These are phyloP conservation scores for Stropharia rugosoannulata DNA, from an alignment of 768 basidiomycete species.

Conservation along the genomic window DNA sequence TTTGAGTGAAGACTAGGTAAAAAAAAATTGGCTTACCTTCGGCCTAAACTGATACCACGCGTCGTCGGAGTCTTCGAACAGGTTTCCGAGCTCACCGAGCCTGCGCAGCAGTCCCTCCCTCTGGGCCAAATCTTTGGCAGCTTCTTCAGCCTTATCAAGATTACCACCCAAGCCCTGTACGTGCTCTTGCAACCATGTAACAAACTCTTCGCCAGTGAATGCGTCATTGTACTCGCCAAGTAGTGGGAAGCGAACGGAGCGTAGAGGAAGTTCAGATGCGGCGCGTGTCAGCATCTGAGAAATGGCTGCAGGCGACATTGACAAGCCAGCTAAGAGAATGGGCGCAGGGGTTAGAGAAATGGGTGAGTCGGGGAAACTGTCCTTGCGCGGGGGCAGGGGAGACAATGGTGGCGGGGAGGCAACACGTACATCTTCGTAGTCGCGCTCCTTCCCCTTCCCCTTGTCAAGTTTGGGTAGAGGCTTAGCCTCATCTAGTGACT, in stretches of 20 bases:
- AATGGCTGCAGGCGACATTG: slow-evolving; percentile 61
- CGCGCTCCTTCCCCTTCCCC: slow-evolving; percentile 69
- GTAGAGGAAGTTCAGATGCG: slow-evolving; percentile 66
- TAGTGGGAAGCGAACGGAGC: slow-evolving; percentile 72
- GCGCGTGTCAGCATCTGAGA: slow-evolving; percentile 73
- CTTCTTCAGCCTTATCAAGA: slow-evolving; percentile 78
- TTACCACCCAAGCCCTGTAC: slow-evolving; percentile 77
- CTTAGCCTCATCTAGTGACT: slow-evolving; percentile 29
- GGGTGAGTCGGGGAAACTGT: slow-evolving; percentile 23
- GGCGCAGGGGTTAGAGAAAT: slow-evolving; percentile 41
- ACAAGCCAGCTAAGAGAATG: slow-evolving; percentile 74
- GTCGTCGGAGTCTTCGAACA: slow-evolving; percentile 74
- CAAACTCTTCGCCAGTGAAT: slow-evolving; percentile 89
- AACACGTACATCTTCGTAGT: slow-evolving; percentile 23
- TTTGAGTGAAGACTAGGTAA: background rate
- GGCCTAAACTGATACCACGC: slow-evolving; percentile 85
- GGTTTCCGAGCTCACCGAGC: slow-evolving; percentile 81
- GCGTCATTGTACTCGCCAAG: slow-evolving; percentile 84
- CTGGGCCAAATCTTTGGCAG: slow-evolving; percentile 60
- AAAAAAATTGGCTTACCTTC: slow-evolving; percentile 46
- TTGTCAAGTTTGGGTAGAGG: slow-evolving; percentile 69
- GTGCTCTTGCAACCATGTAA: slow-evolving; percentile 77
- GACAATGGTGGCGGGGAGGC: slow-evolving; percentile 66
- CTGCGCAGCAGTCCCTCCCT: slow-evolving; percentile 65
- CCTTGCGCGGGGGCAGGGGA: slow-evolving; percentile 54